phyloP scores from a whole-genome alignment of 1,139 yeast genomes.

The Zhuliangozyma blackwelliae region DNA sequence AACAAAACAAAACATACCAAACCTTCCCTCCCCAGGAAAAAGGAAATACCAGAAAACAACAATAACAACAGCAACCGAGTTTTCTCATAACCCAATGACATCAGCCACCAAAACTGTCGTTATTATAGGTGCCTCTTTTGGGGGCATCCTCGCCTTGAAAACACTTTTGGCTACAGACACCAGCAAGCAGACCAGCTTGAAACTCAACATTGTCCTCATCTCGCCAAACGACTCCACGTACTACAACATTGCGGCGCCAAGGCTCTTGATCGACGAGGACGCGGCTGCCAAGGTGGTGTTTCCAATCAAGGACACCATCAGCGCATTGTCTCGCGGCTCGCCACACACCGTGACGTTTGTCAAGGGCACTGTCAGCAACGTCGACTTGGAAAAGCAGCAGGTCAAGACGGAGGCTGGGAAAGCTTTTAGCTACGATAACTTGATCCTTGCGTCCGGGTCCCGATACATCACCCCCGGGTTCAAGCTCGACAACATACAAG shows the following conservation, averaged over 20 bases:
- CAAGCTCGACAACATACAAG: conserved; percentile 18
- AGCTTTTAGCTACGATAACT: conserved; percentile 21
- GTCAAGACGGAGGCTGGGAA: conserved; percentile 10
- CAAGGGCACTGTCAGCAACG: conserved; percentile 19
- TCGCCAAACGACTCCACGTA: conserved; percentile 17
- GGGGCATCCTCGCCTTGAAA: conserved; percentile 25
- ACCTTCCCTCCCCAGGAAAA: too few species aligned
- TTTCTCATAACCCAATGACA: neutral
- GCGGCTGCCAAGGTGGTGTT: conserved; percentile 15
- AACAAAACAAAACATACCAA: too few species aligned
- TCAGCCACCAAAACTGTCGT: conserved; percentile 14
- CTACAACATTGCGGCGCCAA: conserved; percentile 26
- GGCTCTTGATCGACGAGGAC: conserved; percentile 25
- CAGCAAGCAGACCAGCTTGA: conserved; percentile 3
- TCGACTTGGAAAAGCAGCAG: conserved; percentile 17
- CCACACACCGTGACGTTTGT: conserved; percentile 13
- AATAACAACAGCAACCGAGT: too few species aligned
- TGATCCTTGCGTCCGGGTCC: conserved; percentile 33
- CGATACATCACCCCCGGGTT: conserved; percentile 19
- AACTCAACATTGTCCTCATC: conserved; percentile 13
- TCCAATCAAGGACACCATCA: conserved; percentile 15
- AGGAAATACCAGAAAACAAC: too few species aligned
- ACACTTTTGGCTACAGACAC: conserved; percentile 9
- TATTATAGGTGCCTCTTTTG: conserved; percentile 35
- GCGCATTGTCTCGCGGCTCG: conserved; percentile 10